Conservation (phyloP, 805 yeast genomes). For the Wickerhamomyces bisporus region DNA sequence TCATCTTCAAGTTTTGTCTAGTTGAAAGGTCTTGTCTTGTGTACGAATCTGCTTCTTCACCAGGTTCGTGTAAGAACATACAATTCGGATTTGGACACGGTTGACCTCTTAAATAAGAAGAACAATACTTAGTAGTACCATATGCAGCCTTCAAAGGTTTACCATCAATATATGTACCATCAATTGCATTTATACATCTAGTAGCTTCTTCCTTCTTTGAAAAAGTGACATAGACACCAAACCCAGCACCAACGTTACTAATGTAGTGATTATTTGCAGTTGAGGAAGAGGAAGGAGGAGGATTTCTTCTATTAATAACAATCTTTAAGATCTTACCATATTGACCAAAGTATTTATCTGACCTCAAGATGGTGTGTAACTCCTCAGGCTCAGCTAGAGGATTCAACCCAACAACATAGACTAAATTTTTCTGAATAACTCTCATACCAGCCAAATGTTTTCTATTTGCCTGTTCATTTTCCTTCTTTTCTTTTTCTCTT, state of each 20-base stretch:
- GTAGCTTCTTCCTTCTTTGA: slow-evolving; percentile 93
- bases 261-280: slow-evolving; percentile 24
- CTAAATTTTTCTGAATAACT: slow-evolving; percentile 96
- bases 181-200: slow-evolving; percentile 83
- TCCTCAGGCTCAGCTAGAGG: slow-evolving; percentile 80
- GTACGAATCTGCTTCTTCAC: slow-evolving; percentile 97
- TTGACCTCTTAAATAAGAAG: slow-evolving; percentile 91
- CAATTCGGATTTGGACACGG: slow-evolving; percentile 98
- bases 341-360: slow-evolving; percentile 97
- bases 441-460: slow-evolving; percentile 94
- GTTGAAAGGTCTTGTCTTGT: slow-evolving; percentile 84
- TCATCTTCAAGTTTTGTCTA: slow-evolving; percentile 59
- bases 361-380: slow-evolving; percentile 71
- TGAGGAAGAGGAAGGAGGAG: slow-evolving; percentile 20
- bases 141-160: slow-evolving; percentile 88
- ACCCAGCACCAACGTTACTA: slow-evolving; percentile 49
- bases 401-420: slow-evolving; percentile 91
- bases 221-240: slow-evolving; percentile 94
- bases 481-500: slow-evolving; percentile 87
- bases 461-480: slow-evolving; percentile 74
- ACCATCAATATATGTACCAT: slow-evolving; percentile 92
- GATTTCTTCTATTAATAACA: slow-evolving; percentile 80
- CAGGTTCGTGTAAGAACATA: slow-evolving; percentile 98
- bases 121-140: slow-evolving; percentile 97
- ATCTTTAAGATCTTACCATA: slow-evolving; percentile 93